Conservation (phyloP, 2,329 filamentous ascomycete genomes). For the Kalmusia sp. region DNA sequence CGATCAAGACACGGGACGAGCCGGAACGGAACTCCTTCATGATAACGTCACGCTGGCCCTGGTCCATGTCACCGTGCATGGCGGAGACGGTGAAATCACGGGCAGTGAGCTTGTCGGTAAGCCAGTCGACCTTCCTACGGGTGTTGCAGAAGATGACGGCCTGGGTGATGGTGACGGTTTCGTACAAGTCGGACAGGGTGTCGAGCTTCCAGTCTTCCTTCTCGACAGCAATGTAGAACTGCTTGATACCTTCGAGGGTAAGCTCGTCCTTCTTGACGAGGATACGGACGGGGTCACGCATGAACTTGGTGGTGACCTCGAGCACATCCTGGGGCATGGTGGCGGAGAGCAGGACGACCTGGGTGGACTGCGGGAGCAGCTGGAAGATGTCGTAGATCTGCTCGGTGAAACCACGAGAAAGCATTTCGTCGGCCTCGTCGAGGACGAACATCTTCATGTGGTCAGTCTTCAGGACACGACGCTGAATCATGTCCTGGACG, state of each 20-base stretch:
- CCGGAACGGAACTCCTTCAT: conserved; percentile 99
- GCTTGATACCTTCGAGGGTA: conserved; percentile 99
- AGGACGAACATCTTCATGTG: conserved; percentile 99
- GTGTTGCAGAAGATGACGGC: conserved; percentile 99
- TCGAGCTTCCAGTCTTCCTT: conserved; percentile 99
- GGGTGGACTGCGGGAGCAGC: conserved; percentile 94
- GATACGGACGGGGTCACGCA: conserved; percentile 98
- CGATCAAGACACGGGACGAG: conserved; percentile 97
- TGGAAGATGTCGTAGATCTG: conserved; percentile 99
- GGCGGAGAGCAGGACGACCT: conserved; percentile 96
- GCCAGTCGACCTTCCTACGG: conserved; percentile 99
- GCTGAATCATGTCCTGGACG: conserved; percentile 99
- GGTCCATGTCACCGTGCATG: conserved; percentile 99
- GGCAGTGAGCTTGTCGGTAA: conserved; percentile 97
- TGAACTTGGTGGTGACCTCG: conserved; percentile 99
- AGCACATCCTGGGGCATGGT: conserved; percentile 99
- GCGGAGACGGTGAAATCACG: conserved; percentile 99
- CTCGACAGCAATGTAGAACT: conserved; percentile 99
- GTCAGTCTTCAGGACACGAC: conserved; percentile 95
- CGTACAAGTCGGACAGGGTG: conserved; percentile 97
- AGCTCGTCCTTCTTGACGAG: conserved; percentile 99
- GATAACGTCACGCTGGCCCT: conserved; percentile 96
- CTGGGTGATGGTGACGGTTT: conserved; percentile 99
- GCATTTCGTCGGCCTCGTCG: conserved; percentile 99
- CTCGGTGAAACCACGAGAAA: conserved; percentile 99